Conservation (phyloP, 148 eudicot genomes). For the Vaccinium myrtillus region DNA sequence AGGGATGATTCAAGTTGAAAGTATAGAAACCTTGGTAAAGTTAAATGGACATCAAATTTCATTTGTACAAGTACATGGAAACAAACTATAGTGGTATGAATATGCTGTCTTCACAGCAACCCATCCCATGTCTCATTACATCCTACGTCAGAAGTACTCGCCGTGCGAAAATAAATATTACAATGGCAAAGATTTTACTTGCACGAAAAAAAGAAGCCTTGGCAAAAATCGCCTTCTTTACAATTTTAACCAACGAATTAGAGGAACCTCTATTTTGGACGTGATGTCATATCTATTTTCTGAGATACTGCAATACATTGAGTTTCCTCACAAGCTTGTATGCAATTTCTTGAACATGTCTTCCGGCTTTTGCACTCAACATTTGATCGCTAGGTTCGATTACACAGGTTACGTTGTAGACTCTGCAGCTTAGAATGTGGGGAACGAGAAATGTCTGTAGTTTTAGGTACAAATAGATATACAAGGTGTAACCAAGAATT, state of each 20-base stretch:
- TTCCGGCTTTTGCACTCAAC: neutral
- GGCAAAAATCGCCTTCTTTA: slow-evolving; percentile 4
- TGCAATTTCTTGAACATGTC: neutral
- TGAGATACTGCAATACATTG: neutral
- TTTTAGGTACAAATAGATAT: neutral
- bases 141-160: neutral
- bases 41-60: neutral
- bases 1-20: neutral
- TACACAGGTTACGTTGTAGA: neutral
- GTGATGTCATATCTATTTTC: neutral
- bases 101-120: neutral
- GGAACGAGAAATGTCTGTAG: neutral
- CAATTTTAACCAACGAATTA: neutral
- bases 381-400: neutral
- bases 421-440: too few species aligned
- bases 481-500: neutral
- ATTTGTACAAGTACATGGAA: neutral
- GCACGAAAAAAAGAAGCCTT: neutral
- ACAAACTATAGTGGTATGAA: neutral
- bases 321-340: neutral
- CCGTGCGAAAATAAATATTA: neutral
- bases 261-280: neutral
- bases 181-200: neutral
- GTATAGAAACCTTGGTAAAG: neutral
- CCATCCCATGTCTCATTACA: neutral